Percentiles rank a stretch among this genome's conserved stretches.
phyloP scores from a whole-genome alignment of 164 flowering plant genomes.

The Akebia trifoliata region DNA sequence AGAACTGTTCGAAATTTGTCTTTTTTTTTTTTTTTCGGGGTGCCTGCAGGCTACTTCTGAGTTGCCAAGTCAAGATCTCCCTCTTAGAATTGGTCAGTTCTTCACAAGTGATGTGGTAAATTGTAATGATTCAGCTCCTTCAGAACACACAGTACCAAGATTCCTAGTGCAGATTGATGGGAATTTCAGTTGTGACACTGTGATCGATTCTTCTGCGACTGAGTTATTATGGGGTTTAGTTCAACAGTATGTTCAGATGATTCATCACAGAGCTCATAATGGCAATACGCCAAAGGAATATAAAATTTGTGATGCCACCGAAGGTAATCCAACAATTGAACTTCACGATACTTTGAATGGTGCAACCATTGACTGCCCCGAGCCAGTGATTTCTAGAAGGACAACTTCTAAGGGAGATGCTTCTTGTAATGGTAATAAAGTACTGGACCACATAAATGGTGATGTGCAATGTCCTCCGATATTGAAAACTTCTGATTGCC shows the following conservation, averaged over 20 bases:
- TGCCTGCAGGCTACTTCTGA: slow-evolving; percentile 84
- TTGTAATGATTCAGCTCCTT: slow-evolving; percentile 16
- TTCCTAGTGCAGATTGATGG: slow-evolving; percentile 56
- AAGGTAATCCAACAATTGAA: slow-evolving; percentile 14
- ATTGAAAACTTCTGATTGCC: slow-evolving; percentile 2
- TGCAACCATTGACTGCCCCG: slow-evolving; percentile 12
- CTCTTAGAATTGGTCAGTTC: slow-evolving; percentile 53
- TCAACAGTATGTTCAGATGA: slow-evolving; percentile 56
- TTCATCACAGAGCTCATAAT: slow-evolving; percentile 52
- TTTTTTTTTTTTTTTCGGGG: not conserved
- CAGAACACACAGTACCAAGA: slow-evolving; percentile 42
- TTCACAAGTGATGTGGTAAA: slow-evolving; percentile 40
- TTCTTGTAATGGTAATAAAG: slow-evolving; percentile 2
- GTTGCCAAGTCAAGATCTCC: slow-evolving; percentile 48
- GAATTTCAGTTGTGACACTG: slow-evolving; percentile 45
- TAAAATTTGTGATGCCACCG: slow-evolving; percentile 17
- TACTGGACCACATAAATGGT: not conserved
- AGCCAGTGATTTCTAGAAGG: slow-evolving; percentile 2
- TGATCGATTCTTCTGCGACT: slow-evolving; percentile 49
- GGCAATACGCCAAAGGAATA: slow-evolving; percentile 11
- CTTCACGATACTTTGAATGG: slow-evolving; percentile 10
- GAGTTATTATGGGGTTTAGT: slow-evolving; percentile 51
- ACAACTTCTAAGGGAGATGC: slow-evolving; percentile 2
- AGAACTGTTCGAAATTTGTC: not conserved
- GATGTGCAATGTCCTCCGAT: slow-evolving; percentile 2